A percentile compares a stretch with the other conserved stretches of the same genome.
Conservation (phyloP, 108 stramenopile species). For the Cyclotella atomus region DNA sequence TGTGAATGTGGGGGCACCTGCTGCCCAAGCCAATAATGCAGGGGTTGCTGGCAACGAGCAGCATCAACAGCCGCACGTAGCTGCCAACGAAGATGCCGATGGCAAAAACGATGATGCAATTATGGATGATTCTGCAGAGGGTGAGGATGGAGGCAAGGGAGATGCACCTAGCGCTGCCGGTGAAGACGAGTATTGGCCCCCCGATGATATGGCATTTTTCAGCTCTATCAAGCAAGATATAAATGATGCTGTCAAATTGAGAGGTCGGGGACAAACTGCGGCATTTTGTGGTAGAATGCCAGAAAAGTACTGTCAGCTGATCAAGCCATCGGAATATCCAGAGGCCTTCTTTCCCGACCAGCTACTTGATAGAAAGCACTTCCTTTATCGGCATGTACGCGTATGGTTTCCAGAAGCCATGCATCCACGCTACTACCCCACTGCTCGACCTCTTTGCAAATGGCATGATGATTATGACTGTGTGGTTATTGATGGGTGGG, state of each 20-base stretch:
- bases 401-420: conserved; percentile 5
- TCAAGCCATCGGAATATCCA: conserved; percentile 4
- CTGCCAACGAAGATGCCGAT: too few species aligned
- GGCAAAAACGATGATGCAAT: background rate
- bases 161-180: conserved; percentile 8
- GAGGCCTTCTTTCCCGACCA: background rate
- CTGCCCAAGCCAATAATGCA: conserved; percentile 4
- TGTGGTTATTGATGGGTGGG: background rate
- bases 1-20: background rate
- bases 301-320: background rate
- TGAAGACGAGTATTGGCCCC: conserved; percentile 8
- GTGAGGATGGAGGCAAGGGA: background rate
- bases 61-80: too few species aligned
- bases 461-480: background rate
- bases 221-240: background rate
- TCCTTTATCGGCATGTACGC: background rate
- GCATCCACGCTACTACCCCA: conserved; percentile 5
- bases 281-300: background rate
- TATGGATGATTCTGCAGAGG: background rate
- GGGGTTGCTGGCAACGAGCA: conserved; percentile 5
- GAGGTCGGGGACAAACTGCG: background rate
- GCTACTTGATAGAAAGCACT: background rate
- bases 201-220: background rate
- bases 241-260: background rate
- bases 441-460: background rate